Conservation (phyloP, 495 filamentous ascomycete species). For the Xylaria curta region DNA sequence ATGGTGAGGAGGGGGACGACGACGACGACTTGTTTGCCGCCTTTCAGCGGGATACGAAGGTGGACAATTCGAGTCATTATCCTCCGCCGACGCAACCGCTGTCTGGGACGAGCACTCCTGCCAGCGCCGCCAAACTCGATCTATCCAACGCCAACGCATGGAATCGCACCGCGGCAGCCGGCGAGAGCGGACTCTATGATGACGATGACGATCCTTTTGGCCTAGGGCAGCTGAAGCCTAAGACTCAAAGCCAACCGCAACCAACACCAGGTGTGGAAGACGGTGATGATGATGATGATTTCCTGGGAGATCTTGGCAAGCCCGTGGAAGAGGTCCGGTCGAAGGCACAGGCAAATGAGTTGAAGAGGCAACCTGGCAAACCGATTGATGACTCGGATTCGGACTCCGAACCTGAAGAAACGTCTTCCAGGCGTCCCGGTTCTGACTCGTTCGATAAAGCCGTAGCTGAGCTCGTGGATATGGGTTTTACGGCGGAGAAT, state of each 20-base stretch:
- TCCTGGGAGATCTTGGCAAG: slow-evolving; percentile 83
- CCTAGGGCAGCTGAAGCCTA: slow-evolving; percentile 68
- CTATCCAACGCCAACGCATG: slow-evolving; percentile 40
- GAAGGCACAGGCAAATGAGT: slow-evolving; percentile 48
- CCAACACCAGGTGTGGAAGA: slow-evolving; percentile 65
- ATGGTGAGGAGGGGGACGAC: slow-evolving; percentile 45
- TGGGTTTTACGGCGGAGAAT: slow-evolving; percentile 88
- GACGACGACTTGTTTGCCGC: slow-evolving; percentile 69
- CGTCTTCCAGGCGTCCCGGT: slow-evolving; percentile 37
- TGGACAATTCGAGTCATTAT: slow-evolving; percentile 66
- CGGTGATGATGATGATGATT: slow-evolving; percentile 90
- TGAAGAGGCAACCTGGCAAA: slow-evolving; percentile 47
- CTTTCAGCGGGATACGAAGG: slow-evolving; percentile 63
- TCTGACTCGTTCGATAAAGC: slow-evolving; percentile 76
- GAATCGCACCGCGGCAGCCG: slow-evolving; percentile 27
- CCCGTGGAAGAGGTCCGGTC: slow-evolving; percentile 79
- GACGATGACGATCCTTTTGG: slow-evolving; percentile 87
- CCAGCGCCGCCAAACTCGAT: slow-evolving; percentile 33
- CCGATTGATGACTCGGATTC: slow-evolving; percentile 52
- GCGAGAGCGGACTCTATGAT: slow-evolving; percentile 37
- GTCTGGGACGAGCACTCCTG: slow-evolving; percentile 36
- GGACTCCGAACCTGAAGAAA: slow-evolving; percentile 48
- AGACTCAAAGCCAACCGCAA: slow-evolving; percentile 40
- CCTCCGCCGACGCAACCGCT: slow-evolving; percentile 54
- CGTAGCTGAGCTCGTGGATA: slow-evolving; percentile 90